phyloP scores from a whole-genome alignment of 345 rosid genomes.

The Pistacia vera region DNA sequence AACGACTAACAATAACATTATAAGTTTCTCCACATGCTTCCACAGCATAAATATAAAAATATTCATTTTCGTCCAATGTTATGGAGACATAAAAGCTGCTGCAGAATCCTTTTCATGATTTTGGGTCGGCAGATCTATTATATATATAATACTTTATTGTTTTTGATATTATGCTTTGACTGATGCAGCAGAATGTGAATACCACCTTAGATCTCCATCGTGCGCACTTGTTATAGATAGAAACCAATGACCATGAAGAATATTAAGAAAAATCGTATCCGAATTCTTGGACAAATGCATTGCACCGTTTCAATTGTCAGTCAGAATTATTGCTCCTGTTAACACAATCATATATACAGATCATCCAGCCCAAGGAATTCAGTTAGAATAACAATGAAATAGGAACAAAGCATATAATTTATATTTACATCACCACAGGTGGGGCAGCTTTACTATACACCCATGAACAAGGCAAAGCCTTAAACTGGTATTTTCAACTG shows the following conservation, averaged over 20 bases:
- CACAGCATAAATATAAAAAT: too few relatives aligned
- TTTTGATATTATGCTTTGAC: neutral
- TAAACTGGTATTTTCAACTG: constrained; percentile 2
- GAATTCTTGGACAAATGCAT: too few relatives aligned
- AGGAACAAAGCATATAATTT: too few relatives aligned
- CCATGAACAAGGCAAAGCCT: neutral
- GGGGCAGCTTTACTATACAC: neutral
- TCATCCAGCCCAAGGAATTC: too few relatives aligned
- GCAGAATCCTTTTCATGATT: too few relatives aligned
- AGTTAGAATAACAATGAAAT: too few relatives aligned
- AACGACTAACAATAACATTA: neutral
- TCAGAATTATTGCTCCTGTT: neutral
- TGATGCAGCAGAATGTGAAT: neutral
- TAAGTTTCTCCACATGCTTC: neutral
- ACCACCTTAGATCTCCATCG: neutral
- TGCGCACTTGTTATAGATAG: neutral
- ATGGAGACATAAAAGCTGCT: neutral
- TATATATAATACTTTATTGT: too few relatives aligned
- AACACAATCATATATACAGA: neutral
- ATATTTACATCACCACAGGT: too few relatives aligned
- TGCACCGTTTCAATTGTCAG: too few relatives aligned
- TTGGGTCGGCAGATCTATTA: too few relatives aligned
- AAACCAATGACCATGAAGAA: neutral
- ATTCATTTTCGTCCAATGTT: neutral
- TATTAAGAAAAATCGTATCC: too few relatives aligned